phyloP scores from a whole-genome alignment of 176 grass and related monocot genomes.

The Melocanna baccifera region DNA sequence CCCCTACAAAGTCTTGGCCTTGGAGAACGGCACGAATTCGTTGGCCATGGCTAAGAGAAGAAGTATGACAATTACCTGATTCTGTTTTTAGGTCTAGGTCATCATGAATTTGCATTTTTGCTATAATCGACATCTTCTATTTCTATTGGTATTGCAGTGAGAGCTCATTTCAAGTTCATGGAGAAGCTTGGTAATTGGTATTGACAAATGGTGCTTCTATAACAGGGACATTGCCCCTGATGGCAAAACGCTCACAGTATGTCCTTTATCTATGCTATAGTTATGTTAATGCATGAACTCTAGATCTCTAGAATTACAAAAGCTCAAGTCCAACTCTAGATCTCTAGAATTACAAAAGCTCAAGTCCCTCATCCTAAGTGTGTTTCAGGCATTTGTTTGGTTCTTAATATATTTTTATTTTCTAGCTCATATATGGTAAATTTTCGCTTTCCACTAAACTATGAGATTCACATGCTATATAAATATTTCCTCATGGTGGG shows the following conservation, averaged over 20 bases:
- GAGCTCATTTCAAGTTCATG: slow-evolving; percentile 93
- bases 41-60: slow-evolving; percentile 85
- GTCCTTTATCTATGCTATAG: neutral
- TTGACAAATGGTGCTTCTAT: slow-evolving; percentile 95
- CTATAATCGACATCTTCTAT: neutral
- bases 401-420: no score
- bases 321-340: neutral
- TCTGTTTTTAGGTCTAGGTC: neutral
- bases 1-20: slow-evolving; percentile 79
- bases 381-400: no score
- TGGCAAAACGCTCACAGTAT: slow-evolving; percentile 70
- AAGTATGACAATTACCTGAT: slow-evolving; percentile 45
- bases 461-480: no score
- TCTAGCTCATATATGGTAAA: no score
- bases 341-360: neutral
- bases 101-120: neutral
- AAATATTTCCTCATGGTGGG: no score
- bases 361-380: no score
- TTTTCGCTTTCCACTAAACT: no score
- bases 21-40: slow-evolving; percentile 94
- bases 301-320: neutral
- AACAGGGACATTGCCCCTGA: slow-evolving; percentile 95
- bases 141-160: slow-evolving; percentile 53
- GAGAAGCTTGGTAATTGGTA: slow-evolving; percentile 92
- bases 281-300: neutral